phyloP scores from a whole-genome alignment of 179 eudicot species.

The Camellia oleifera region DNA sequence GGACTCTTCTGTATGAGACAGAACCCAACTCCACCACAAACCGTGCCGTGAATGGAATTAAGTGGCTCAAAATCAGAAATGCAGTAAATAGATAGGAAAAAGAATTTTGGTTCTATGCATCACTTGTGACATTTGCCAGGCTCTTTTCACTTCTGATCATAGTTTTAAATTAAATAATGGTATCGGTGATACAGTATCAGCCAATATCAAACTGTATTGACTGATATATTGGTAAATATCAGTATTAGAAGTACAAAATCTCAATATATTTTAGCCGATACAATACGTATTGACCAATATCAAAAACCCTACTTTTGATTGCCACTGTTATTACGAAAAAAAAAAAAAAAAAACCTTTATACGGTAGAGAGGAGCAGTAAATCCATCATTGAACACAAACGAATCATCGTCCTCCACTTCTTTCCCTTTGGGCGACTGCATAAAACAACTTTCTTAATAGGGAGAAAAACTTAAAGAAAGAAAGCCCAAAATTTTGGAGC shows the following conservation, averaged over 20 bases:
- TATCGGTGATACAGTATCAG: too few relatives aligned
- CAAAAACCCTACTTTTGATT: too few relatives aligned
- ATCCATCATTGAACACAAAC: conserved; percentile 74
- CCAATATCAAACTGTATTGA: too few relatives aligned
- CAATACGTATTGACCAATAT: too few relatives aligned
- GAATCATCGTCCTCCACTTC: conserved; percentile 88
- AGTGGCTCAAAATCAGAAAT: background rate
- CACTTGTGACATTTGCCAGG: background rate
- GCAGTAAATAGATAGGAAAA: background rate
- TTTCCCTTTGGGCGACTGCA: conserved; percentile 91
- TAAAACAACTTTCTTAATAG: conserved; percentile 6
- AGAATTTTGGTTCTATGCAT: background rate
- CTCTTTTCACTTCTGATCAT: background rate
- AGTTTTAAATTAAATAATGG: too few relatives aligned
- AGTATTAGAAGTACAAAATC: too few relatives aligned
- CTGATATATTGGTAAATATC: too few relatives aligned
- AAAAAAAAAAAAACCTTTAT: conserved; percentile 54
- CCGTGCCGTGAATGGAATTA: background rate
- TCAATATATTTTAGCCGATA: too few relatives aligned
- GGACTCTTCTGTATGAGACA: background rate
- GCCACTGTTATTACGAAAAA: too few relatives aligned
- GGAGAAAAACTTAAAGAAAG: background rate
- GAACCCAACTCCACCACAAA: background rate
- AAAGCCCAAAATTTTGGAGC: background rate
- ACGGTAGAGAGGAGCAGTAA: conserved; percentile 89